A percentile compares a stretch with the other conserved stretches of the same genome.
Conservation (phyloP, 2,329 filamentous ascomycete genomes). For the Biscogniauxia sp. region DNA sequence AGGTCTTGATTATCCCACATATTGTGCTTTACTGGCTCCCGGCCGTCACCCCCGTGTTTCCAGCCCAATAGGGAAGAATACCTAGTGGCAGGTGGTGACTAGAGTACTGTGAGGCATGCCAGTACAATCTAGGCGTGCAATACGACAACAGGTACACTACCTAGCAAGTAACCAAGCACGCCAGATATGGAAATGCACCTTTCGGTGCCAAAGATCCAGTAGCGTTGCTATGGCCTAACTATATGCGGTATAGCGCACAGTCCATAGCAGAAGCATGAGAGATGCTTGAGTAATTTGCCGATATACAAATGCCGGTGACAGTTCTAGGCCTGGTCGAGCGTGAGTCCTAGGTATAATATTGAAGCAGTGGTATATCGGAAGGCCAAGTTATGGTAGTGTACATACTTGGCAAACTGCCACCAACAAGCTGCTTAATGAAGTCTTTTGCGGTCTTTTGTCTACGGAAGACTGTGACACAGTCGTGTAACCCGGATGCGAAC, state of each 20-base stretch:
- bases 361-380: slow-evolving; percentile 4
- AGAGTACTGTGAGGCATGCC: not conserved
- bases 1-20: not conserved
- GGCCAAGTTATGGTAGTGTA: slow-evolving; percentile 4
- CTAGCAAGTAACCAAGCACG: not conserved
- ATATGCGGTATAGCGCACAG: not conserved
- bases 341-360: not conserved
- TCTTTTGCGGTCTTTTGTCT: not conserved
- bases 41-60: not conserved
- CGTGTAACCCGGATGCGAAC: slow-evolving; percentile 15
- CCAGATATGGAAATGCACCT: not conserved
- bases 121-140: not conserved
- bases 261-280: not conserved
- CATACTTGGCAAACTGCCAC: not conserved
- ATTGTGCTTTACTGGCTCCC: not conserved
- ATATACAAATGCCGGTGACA: not conserved
- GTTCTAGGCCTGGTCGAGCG: not conserved
- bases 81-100: not conserved
- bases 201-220: not conserved
- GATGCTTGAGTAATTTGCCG: not conserved
- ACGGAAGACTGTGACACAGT: slow-evolving; percentile 5
- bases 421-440: not conserved
- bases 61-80: not conserved
- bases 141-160: not conserved
- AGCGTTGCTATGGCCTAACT: not conserved